Percentiles rank a stretch among this genome's conserved stretches.
Evolutionary conservation across 148 eudicot species (phyloP).

Genomic region (Beta vulgaris): DNA sequence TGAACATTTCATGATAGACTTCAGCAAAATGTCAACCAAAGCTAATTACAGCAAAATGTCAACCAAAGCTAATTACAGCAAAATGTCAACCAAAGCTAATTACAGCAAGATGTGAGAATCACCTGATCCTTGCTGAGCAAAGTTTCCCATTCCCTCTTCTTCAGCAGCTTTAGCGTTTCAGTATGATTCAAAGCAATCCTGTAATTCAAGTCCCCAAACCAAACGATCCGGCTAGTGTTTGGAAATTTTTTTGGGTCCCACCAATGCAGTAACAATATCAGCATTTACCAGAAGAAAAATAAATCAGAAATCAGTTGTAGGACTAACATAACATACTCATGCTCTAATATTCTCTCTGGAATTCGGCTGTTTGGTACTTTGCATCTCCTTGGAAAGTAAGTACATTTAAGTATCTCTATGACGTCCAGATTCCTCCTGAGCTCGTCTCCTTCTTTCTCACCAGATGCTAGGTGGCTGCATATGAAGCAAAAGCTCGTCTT

Average conservation of each 20-base stretch:
- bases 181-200: conserved; percentile 59
- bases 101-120: background rate
- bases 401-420: conserved; percentile 54
- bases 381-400: conserved; percentile 56
- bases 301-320: background rate
- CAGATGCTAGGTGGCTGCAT: conserved; percentile 75
- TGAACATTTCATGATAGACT: background rate
- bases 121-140: conserved; percentile 85
- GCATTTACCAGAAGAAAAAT: background rate
- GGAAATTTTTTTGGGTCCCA: conserved; percentile 3
- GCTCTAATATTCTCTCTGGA: conserved; percentile 55
- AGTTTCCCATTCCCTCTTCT: conserved; percentile 65
- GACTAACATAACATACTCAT: conserved; percentile 39
- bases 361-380: conserved; percentile 34
- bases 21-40: background rate
- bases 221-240: conserved; percentile 49
- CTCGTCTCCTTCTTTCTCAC: conserved; percentile 85
- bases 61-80: background rate
- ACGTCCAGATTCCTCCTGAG: conserved; percentile 66
- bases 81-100: background rate
- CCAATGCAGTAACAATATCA: conserved; percentile 8
- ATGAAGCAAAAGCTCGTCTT: conserved; percentile 67
- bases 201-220: conserved; percentile 93
- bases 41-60: background rate
- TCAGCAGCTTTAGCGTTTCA: conserved; percentile 55